A percentile compares a stretch with the other conserved stretches of the same genome.
These are phyloP conservation scores for Globisporangium iwayamae DNA, from an alignment of 352 stramenopile genomes.

Conservation along the genomic window DNA sequence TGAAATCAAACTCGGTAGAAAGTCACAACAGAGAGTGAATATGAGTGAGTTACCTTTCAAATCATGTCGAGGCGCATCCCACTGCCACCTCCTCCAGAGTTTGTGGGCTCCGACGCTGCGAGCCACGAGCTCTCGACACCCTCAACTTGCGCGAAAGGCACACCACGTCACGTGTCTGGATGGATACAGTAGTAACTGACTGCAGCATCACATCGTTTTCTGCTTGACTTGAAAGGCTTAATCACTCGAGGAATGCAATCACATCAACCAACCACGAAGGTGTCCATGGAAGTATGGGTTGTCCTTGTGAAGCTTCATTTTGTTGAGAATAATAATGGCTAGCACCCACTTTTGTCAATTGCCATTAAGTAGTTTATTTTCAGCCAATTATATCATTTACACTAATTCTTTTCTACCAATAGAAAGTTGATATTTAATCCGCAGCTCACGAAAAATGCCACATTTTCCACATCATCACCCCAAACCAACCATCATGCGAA, in stretches of 20 bases:
- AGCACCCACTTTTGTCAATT: too few species aligned
- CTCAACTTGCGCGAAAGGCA: not conserved
- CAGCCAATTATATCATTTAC: not conserved
- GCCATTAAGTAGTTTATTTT: not conserved
- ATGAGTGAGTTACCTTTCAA: not conserved
- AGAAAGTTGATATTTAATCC: not conserved
- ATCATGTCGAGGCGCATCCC: not conserved
- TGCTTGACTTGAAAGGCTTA: too few species aligned
- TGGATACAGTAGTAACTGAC: too few species aligned
- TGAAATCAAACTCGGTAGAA: not conserved
- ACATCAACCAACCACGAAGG: too few species aligned
- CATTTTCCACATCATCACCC: not conserved
- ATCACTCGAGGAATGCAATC: too few species aligned
- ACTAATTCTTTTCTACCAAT: not conserved
- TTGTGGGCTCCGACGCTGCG: constrained; percentile 1
- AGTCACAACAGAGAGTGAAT: not conserved
- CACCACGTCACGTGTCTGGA: too few species aligned
- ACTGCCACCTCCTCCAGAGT: not conserved
- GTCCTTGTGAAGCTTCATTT: too few species aligned
- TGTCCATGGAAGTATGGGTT: too few species aligned
- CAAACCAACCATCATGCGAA: constrained; percentile 2
- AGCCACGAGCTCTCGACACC: not conserved
- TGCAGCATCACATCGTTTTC: too few species aligned
- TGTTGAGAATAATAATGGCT: too few species aligned
- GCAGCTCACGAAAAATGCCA: not conserved